phyloP scores from a whole-genome alignment of 805 yeast genomes.

The Saturnispora quitensis region DNA sequence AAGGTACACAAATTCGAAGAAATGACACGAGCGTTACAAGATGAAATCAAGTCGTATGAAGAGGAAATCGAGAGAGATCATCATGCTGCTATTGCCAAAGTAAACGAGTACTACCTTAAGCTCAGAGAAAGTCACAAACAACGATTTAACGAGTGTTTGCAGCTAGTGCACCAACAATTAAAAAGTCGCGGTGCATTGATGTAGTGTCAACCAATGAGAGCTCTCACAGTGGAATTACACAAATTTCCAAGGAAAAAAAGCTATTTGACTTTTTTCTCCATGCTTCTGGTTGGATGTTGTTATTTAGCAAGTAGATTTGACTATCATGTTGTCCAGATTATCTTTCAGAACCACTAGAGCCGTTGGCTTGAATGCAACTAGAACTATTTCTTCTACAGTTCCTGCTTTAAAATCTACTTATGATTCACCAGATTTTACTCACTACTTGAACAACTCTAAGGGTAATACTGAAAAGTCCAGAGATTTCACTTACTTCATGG shows the following conservation, averaged over 20 bases:
- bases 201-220: conserved; percentile 4
- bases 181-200: conserved; percentile 1
- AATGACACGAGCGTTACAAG: not conserved
- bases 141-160: not conserved
- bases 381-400: conserved; percentile 45
- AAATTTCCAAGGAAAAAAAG: not conserved
- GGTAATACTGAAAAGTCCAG: conserved; percentile 65
- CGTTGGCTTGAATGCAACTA: conserved; percentile 27
- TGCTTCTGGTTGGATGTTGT: not conserved
- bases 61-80: not conserved
- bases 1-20: not conserved
- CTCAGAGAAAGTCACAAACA: not conserved
- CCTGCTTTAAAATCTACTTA: conserved; percentile 59
- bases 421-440: conserved; percentile 85
- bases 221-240: not conserved
- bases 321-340: conserved; percentile 26
- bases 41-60: not conserved
- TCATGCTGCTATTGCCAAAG: not conserved
- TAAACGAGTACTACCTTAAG: not conserved
- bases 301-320: not conserved
- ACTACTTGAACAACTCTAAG: conserved; percentile 61
- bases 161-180: not conserved
- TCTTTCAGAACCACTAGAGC: conserved; percentile 23
- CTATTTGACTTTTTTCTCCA: not conserved
- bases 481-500: conserved; percentile 92